Evolutionary conservation across 2,329 filamentous ascomycete genomes (phyloP), one percentile per base, ranked within the genome.

Genomic region (Mycocentrospora acerina): DNA sequence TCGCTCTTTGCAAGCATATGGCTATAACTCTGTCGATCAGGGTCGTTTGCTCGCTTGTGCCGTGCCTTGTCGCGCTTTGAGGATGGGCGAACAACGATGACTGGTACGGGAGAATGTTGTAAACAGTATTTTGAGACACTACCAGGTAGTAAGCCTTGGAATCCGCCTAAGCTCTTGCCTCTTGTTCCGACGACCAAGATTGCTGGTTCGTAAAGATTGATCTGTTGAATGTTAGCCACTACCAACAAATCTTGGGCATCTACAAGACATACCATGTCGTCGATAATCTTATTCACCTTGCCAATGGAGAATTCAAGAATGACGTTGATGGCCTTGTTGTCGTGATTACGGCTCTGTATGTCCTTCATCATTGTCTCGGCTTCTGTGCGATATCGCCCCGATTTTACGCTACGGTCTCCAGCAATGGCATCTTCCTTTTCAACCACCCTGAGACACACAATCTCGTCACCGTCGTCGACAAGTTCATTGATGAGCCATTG

Each of bases 101-200:
- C 90, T 1, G 90, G 90, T 1, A 96, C 88, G 0, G 90, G 90
- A 2, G 88, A 95, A 64, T 95, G 90, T 62, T 96, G 90, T 10
- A 95, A 77, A 59, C 90, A 95, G 69, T 95, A 96, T 63, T 95
- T 95, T 17, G 88, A 94, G 29, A 95, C 90, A 0, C 87, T 93
- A 48, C 89, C 93, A 32, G 88, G 88, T 28, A 95, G 79, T 19
- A 95, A 74, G 32, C 88, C 88, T 62, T 95, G 90, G 40, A 95
- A 83, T 17, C 90, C 89, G 24, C 88, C 88, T 2, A 95, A 76
- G 25, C 86, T 91, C 37, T 89, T 81, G 30, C 90, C 90, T 55
- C 86, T 81, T 1, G 90, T 95, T 29, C 90, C 90, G 12, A 96
- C 90, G 18, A 96, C 85, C 15, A 96, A 78, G 71, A 95, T 90